phyloP scores from a whole-genome alignment of 73 alveolate genomes.

The Symbiodinium natans region DNA sequence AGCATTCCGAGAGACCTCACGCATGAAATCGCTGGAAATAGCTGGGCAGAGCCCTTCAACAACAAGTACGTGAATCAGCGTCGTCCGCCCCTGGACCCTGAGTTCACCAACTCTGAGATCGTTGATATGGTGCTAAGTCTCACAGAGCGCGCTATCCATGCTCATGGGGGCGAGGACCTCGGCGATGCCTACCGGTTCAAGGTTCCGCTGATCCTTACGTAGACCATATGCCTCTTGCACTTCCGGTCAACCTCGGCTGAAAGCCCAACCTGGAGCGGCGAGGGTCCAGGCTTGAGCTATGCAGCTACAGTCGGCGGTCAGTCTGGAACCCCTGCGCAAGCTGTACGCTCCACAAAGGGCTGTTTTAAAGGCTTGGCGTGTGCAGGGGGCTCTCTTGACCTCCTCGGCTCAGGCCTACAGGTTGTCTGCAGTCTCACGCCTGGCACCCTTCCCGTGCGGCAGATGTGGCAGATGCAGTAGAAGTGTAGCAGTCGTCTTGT shows the following conservation, averaged over 20 bases:
- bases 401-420: not conserved
- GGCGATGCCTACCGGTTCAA: conserved; percentile 2
- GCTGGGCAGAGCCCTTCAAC: conserved; percentile 64
- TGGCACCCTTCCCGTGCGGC: too few relatives aligned
- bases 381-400: not conserved
- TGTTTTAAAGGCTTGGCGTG: not conserved
- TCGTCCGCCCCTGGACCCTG: conserved; percentile 52
- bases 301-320: not conserved
- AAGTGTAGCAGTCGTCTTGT: too few relatives aligned
- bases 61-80: conserved; percentile 50
- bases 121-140: conserved; percentile 22
- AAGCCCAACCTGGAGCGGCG: too few relatives aligned
- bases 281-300: too few relatives aligned
- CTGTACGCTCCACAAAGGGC: not conserved
- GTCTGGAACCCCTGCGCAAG: not conserved
- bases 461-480: too few relatives aligned
- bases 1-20: conserved; percentile 64
- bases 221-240: too few relatives aligned
- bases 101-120: conserved; percentile 53
- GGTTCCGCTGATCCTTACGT: not conserved
- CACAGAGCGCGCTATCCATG: conserved; percentile 42
- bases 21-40: conserved; percentile 41
- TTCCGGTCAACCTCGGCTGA: too few relatives aligned
- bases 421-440: too few relatives aligned
- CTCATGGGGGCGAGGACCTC: conserved; percentile 35